Evolutionary conservation across 495 filamentous ascomycete genomes (phyloP), one percentile per base, ranked within the genome.

Genomic region (Aspergillus sclerotioniger): DNA sequence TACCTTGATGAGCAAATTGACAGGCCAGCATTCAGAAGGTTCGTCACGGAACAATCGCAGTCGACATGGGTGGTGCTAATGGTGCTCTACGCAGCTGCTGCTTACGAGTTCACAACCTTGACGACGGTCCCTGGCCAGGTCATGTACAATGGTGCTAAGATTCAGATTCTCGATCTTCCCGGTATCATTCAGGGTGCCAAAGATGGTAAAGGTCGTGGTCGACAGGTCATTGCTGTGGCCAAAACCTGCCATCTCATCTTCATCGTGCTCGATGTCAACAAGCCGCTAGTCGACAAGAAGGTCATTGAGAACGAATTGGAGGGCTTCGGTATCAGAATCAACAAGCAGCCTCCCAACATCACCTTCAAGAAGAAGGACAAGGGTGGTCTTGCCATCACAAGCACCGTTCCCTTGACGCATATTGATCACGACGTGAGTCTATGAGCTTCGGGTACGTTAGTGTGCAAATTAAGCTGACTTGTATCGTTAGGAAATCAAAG

Each of bases 281-380:
- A 98, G 76, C 95, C 94, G 28, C 72, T 98, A 65, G 94, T 92
- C 37, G 94, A 98, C 76, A 98, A 98, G 79, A 87, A 90, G 61
- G 83, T 98, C 52, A 98, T 98, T 66, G 94, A 98, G 75, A 82
- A 83, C n/a, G 94, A 98, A 78, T 75, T 98, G 70, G 94, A 98
- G 67, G 93, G 94, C 29, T 98, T 98, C 62, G 94, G 94, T 51
- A 98, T 98, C 70, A 84, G 94, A 59, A 92, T 98, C 77, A 98
- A 98, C 80, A 98, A 98, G 80, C 74, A 86, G 62, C 94, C 94
- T 31, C 94, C 95, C 29, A 98, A 98, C 71, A 98, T 98, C 66
- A 86, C 90, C 16, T 97, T 98, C 80, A 93, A 87, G 79, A 98
- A 98, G 83, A 98, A 98, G 79, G 95, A 98, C 73, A 98, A 97